Evolutionary conservation across 2,329 filamentous ascomycete species (phyloP), one percentile per base, ranked within the genome.

Genomic region (Beauveria medogensis): DNA sequence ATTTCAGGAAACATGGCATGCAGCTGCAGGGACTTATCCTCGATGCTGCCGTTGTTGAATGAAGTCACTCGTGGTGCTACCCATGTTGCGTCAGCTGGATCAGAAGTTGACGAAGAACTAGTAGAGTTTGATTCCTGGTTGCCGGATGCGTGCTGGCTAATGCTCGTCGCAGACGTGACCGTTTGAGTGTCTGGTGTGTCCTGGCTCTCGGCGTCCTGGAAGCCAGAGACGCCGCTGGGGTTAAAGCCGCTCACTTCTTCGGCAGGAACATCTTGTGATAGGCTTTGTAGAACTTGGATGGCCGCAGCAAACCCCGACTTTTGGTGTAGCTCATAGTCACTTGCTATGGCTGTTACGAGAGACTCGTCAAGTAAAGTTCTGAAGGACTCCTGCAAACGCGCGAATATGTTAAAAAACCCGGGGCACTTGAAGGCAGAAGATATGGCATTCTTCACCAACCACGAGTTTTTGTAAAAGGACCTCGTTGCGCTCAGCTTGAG

Each of bases 221-320:
- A 67, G 14, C 80, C 82, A 30, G 85, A 82, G 28, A 87, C 83
- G 3, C 89, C 91, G 37, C 89, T 91, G 0, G 90, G 84, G 65
- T 94, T 91, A 69, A 96, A 96, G 0, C 86, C 86, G 10, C 84
- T 86, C 18, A 85, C 82, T 68, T 94, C 90, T 70, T 94, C 88
- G 1, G 76, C 74, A 0, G 77, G 71, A 0, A 89, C 91, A 62
- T 82, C 77, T 34, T 83, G 76, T 56, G 88, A 88, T 16, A 97
- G 74, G 1, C 75, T 72, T n/a, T 88, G 79, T 1, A 97, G 78
- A 0, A 82, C 79, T n/a, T 75, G 70, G 34, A 82, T 81, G 3
- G 87, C 84, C 10, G 77, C 74, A 3, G 80, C 69, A 37, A 86
- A 76, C 47, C 86, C 77, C 1, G 74, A 71, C 0, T 80, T 67